Base-by-base conservation (phyloP, 495 filamentous ascomycete species). In the Aspergillus indologenus region DNA sequence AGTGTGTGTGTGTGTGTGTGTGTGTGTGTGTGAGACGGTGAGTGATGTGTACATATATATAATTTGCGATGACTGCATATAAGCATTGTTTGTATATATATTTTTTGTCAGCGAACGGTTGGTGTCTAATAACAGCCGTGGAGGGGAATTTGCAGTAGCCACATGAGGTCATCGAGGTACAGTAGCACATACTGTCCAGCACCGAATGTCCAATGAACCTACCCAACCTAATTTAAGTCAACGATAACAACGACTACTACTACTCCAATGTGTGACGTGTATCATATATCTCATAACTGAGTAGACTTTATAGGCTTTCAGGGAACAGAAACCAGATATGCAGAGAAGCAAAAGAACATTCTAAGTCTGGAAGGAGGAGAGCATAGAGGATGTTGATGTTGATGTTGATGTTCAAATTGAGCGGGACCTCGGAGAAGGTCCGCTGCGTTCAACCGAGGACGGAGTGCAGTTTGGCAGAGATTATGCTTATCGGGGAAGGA, bases 1-100 rank as follows among this genome's bases (percentile, higher is more conserved):
- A 2, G 34, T 40, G 5, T 14, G 34, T 40, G 34, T 40, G 26
- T 29, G 26, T 29, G 26, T 29, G 9, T 29, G 5, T 14, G 34
- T 40, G 34, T 40, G 26, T 29, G 26, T 29, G 26, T 29, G 9
- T 29, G n/a, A n/a, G n/a, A n/a, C n/a, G n/a, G n/a, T n/a, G n/a
- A n/a, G n/a, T n/a, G n/a, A n/a, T n/a, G n/a, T 29, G 26, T 29
- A 55, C 18, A 45, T 55, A 56, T 15, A 56, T 26, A 56, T 47
- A 7, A 45, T 34, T 24, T 51, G 18, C 48, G 1, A 51, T 51
- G 48, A 51, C 24, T 51, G 48, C 24, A 51, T 19, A 9, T 19
- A 11, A 40, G 34, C 34, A 14, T 40, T 40, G 3, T 4, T 14
- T 40, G 34, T 40, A 11, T 40, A 40, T n/a, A n/a, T n/a, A n/a